A percentile compares a stretch with the other conserved stretches of the same genome.
Conservation (phyloP, 2,329 filamentous ascomycete genomes). For the Ramularia endophylla region DNA sequence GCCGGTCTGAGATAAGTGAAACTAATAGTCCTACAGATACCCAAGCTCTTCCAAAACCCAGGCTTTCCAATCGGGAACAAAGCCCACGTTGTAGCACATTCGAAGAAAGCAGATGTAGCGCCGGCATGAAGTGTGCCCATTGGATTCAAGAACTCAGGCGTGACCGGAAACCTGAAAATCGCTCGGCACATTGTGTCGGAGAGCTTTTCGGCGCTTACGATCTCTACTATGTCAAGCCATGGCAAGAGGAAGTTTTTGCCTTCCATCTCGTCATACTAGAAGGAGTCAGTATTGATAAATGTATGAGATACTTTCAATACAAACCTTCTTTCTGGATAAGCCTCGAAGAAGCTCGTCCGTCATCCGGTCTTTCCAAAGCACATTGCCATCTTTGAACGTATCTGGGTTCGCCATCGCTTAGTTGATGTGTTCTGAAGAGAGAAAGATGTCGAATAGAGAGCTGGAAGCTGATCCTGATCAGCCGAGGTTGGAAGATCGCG, state of each 20-base stretch:
- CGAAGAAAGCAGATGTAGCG: conserved; percentile 19
- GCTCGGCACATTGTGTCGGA: conserved; percentile 10
- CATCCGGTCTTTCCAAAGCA: conserved; percentile 7
- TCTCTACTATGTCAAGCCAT: conserved; percentile 15
- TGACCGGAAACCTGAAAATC: conserved; percentile 16
- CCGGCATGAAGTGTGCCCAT: conserved; percentile 19
- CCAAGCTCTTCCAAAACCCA: conserved; percentile 17
- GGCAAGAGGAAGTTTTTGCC: conserved; percentile 16
- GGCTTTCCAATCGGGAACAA: conserved; percentile 13
- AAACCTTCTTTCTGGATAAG: conserved; percentile 10
- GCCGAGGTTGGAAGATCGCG: too few species aligned
- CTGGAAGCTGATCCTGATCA: too few species aligned
- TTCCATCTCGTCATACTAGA: conserved; percentile 13
- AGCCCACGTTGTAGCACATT: conserved; percentile 17
- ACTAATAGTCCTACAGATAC: conserved; percentile 15
- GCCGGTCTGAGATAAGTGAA: conserved; percentile 20
- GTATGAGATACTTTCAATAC: too few species aligned
- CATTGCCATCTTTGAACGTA: too few species aligned
- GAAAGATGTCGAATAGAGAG: too few species aligned
- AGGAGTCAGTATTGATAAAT: too few species aligned
- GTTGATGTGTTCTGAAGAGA: too few species aligned
- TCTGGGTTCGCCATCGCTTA: too few species aligned
- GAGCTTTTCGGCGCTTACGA: conserved; percentile 7
- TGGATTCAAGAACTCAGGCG: conserved; percentile 20
- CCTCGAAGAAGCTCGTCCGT: conserved; percentile 13